Conservation (phyloP, 2,329 filamentous ascomycete species). For the Exophiala sp. region DNA sequence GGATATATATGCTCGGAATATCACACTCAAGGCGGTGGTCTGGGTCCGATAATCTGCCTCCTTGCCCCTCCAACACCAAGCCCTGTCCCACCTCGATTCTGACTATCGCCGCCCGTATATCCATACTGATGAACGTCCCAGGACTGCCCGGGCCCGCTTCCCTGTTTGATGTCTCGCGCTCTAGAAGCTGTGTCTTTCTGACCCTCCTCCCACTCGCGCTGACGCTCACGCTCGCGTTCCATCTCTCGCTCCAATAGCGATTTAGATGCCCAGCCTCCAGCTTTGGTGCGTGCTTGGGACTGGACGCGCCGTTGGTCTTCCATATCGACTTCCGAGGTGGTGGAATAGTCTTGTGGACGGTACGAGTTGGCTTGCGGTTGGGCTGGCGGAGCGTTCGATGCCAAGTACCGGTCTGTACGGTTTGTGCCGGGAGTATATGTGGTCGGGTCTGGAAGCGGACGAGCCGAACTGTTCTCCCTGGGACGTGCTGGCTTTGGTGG, state of each 20-base stretch:
- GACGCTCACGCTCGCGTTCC: conserved; percentile 63
- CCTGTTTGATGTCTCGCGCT: conserved; percentile 44
- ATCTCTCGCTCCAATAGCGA: conserved; percentile 63
- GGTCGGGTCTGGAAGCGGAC: conserved; percentile 48
- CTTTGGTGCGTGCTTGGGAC: conserved; percentile 56
- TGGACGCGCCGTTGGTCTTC: conserved; percentile 52
- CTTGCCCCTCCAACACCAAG: conserved; percentile 54
- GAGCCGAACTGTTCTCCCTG: conserved; percentile 24
- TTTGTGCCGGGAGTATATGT: conserved; percentile 36
- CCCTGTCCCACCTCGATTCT: conserved; percentile 52
- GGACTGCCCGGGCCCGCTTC: conserved; percentile 46
- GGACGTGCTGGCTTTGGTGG: conserved; percentile 23
- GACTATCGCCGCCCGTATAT: conserved; percentile 59
- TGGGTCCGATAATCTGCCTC: conserved; percentile 61
- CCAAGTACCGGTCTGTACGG: conserved; percentile 55
- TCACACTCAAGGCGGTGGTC: conserved; percentile 41
- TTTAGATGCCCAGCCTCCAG: conserved; percentile 60
- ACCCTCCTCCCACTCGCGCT: conserved; percentile 62
- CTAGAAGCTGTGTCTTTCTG: conserved; percentile 52
- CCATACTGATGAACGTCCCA: conserved; percentile 64
- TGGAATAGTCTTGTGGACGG: conserved; percentile 45
- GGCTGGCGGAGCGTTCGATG: conserved; percentile 51
- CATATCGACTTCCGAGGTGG: conserved; percentile 54
- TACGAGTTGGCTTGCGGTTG: conserved; percentile 38
- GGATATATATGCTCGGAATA: too few relatives aligned